Percentiles rank a stretch among this genome's conserved stretches.
These are phyloP conservation scores for Lactifluus piperatus DNA, from an alignment of 768 basidiomycete species.

Conservation along the genomic window DNA sequence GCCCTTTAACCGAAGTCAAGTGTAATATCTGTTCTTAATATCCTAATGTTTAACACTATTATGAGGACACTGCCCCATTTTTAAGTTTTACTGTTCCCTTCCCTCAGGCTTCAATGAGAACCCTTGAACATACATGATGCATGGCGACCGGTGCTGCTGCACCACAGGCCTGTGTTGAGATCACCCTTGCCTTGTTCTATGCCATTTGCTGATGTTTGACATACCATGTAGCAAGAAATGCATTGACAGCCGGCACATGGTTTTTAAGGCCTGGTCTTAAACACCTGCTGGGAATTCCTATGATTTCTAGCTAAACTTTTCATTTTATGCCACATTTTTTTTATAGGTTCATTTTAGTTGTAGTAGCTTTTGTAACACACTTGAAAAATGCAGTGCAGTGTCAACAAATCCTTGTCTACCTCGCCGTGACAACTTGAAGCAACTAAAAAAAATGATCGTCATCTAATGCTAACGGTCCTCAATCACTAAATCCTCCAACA, in stretches of 20 bases:
- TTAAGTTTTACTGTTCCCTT: constrained; percentile 27
- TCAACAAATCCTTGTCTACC: too few relatives aligned
- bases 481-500: too few relatives aligned
- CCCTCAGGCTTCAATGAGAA: constrained; percentile 20
- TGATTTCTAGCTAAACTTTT: too few relatives aligned
- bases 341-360: too few relatives aligned
- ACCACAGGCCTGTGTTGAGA: constrained; percentile 19
- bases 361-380: too few relatives aligned
- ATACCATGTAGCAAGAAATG: neutral
- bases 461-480: too few relatives aligned
- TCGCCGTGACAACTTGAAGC: too few relatives aligned
- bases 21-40: constrained; percentile 96
- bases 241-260: neutral
- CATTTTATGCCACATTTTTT: too few relatives aligned
- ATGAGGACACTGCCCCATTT: constrained; percentile 29
- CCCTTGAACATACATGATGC: neutral
- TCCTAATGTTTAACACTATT: constrained; percentile 51
- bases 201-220: neutral
- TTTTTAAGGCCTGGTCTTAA: neutral
- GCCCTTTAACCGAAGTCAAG: constrained; percentile 97
- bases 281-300: too few relatives aligned
- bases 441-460: too few relatives aligned
- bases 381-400: too few relatives aligned
- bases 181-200: neutral
- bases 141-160: constrained; percentile 21